These are phyloP conservation scores for Postia placenta DNA, from an alignment of 768 basidiomycete species.

Conservation along the genomic window DNA sequence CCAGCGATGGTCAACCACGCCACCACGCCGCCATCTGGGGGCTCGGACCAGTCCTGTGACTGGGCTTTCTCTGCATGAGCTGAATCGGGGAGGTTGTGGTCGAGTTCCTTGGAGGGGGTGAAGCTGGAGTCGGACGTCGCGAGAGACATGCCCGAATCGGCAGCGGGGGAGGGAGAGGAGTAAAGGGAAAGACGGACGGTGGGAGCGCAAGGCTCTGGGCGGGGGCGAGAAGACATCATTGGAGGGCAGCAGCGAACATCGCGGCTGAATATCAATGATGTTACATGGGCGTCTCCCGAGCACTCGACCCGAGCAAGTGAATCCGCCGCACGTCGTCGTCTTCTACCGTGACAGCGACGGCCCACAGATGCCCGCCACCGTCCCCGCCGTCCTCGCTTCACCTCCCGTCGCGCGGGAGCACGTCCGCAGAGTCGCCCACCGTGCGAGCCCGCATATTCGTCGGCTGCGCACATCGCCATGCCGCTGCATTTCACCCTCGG, in stretches of 20 bases:
- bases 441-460: no score
- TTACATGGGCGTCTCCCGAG: neutral
- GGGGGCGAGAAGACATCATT: no score
- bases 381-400: no score
- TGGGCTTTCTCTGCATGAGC: neutral
- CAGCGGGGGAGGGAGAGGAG: neutral
- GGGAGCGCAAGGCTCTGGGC: neutral
- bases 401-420: no score
- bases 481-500: no score
- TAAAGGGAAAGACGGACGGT: neutral
- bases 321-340: no score
- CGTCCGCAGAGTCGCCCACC: no score
- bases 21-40: slow-evolving; percentile 11
- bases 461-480: no score
- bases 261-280: neutral
- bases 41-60: neutral
- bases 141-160: neutral
- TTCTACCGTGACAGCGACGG: no score
- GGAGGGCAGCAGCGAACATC: no score
- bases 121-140: neutral
- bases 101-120: neutral
- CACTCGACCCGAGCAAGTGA: no score
- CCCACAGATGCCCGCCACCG: no score
- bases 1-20: slow-evolving; percentile 19
- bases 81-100: neutral